Evolutionary conservation across 495 filamentous ascomycete species (phyloP), one percentile per base, ranked within the genome.

Genomic region (Lineolata rhizophorae): DNA sequence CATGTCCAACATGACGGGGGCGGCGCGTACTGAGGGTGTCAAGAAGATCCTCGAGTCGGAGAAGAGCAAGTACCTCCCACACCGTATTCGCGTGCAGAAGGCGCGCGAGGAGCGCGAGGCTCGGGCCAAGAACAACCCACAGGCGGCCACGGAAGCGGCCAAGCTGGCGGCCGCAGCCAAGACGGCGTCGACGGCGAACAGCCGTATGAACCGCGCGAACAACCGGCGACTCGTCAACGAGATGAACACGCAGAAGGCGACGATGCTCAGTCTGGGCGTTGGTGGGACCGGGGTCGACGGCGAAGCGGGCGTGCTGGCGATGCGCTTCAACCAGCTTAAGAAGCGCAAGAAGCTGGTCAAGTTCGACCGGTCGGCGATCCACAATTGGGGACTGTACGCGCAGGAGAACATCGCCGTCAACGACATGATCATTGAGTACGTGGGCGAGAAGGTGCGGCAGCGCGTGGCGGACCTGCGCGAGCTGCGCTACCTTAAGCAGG

Each of bases 351-450:
- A 99, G 58, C 83, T 85, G 0, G 87, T 99, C 34, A 85, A 87
- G 46, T 99, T 99, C 49, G 87, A 83, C 31, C 72, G 87, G 4
- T 95, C 90, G 16, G 90, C 87, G 29, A 99, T 99, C 43, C 87
- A 99, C 52, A 93, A 93, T 46, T 99, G 87, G 87, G 87, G 87
- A 18, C 55, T 99, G 24, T 99, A 95, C 45, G 83, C 87, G 4
- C 83, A 93, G 61, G 85, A 95, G 53, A 85, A 91, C 43, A 99
- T 99, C 36, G 63, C 80, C 18, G 82, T 81, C 41, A 91, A 93
- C 49, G 87, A 99, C 51, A 94, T 99, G 83, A 99, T 99, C 46
- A 99, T 99, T 47, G 87, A 99, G 55, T 99, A 99, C 49, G 87
- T 99, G 12, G 87, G 87, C 34, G 90, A 99, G 53, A 90, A 87